These are phyloP conservation scores for Emergomyces pasteurianus DNA, from an alignment of 2,329 filamentous ascomycete species.

Conservation along the genomic window DNA sequence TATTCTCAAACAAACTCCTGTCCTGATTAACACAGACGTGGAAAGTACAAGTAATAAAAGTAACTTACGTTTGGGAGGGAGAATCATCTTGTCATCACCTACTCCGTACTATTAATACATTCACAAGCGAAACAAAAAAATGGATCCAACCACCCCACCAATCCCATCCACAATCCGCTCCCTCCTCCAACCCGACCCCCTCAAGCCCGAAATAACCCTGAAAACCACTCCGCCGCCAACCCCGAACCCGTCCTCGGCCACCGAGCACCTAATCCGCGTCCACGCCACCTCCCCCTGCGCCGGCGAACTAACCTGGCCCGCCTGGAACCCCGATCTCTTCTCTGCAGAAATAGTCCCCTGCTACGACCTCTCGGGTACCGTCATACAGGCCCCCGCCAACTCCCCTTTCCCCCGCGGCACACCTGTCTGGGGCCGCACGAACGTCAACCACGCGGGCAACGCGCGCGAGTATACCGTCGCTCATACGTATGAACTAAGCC, in stretches of 20 bases:
- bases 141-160: neutral
- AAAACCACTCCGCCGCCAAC: slow-evolving; percentile 11
- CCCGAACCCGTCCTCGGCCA: slow-evolving; percentile 7
- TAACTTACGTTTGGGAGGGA: too few species aligned
- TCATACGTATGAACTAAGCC: slow-evolving; percentile 24
- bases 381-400: slow-evolving; percentile 23
- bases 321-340: slow-evolving; percentile 9
- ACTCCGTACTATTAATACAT: too few species aligned
- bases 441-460: slow-evolving; percentile 23
- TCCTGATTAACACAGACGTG: neutral
- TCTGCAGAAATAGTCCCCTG: slow-evolving; percentile 24
- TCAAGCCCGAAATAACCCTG: neutral
- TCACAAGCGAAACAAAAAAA: too few species aligned
- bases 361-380: slow-evolving; percentile 30
- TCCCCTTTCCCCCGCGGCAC: slow-evolving; percentile 28
- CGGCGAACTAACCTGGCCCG: slow-evolving; percentile 32
- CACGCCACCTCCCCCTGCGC: slow-evolving; percentile 28
- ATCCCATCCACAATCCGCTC: neutral
- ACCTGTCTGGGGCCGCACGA: slow-evolving; percentile 27
- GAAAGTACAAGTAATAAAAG: too few species aligned
- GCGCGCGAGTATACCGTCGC: slow-evolving; percentile 27
- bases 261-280: slow-evolving; percentile 29
- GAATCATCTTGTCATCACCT: too few species aligned
- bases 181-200: neutral
- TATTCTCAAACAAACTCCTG: neutral